Base-by-base conservation (phyloP, 1,139 yeast genomes). In the Diutina mesorugosa region DNA sequence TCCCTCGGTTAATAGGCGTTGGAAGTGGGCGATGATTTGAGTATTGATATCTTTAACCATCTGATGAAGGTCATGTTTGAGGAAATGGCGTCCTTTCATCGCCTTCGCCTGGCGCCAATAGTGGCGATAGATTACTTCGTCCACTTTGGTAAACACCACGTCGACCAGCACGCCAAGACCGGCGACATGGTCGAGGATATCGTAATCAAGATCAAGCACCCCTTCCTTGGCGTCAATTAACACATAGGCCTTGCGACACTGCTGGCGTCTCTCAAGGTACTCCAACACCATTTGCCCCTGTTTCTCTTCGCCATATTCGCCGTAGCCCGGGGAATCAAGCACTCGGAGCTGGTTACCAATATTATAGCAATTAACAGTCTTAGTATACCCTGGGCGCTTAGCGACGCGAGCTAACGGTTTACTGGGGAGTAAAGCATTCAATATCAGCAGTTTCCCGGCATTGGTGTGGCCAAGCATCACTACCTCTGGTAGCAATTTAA, bases 311-410 rank as follows among this genome's bases (percentile, higher is more conserved):
- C 85, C 90, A 62, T 73, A 79, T 29, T 69, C 73, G 2, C 97
- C 97, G 65, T 90, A 90, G 0, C 97, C 97, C 0, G 97, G 97
- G 47, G 90, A 81, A 66, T 90, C 97, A 1, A 90, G 79, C 7
- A 90, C 64, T 58, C 90, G 72, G 54, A 90, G 72, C 59, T 77
- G 73, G 55, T 81, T 79, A 1, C 86, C 86, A 21, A 89, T 70
- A 58, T 83, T 85, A 69, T 77, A 90, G 61, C 89, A 84, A 64
- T 87, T 87, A 64, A 90, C 69, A 4, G 93, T 84, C 63, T 85
- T 83, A 1, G 97, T 90, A 64, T 73, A 87, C 1, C 95, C 96
- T 0, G 90, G 90, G 56, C 74, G 72, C 57, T 71, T 76, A 4
- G 86, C 84, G 3, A 80, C 81, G 61, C 67, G 78, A 3, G 88